Evolutionary conservation across 73 alveolate genomes (phyloP), one percentile per base, ranked within the genome.

Genomic region (Stentor roeselii): DNA sequence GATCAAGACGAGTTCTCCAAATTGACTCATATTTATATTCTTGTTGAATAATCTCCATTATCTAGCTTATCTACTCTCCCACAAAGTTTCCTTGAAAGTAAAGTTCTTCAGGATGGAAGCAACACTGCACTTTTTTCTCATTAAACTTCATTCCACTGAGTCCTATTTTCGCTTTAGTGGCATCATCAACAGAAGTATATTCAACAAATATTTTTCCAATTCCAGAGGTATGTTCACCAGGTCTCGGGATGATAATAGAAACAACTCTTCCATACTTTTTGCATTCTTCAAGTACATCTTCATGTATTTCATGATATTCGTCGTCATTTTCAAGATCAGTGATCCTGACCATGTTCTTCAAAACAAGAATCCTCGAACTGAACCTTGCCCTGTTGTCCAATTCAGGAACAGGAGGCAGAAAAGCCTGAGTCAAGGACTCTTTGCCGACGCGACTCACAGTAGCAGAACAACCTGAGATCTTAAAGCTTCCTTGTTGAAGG

Each of bases 241-340:
- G 98, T 78, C 95, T 86, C 27, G 99, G 99, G 37, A 96, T 94
- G 83, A 87, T 94, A 6, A 96, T 87, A 78, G 88, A 86, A 35
- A 87, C 86, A 11, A 96, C 96, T 42, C 92, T 90, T 3, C 98
- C 99, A 82, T 78, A 90, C 32, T 59, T 82, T 21, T 82, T 86
- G 59, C 95, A 92, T 84, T 92, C 93, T 83, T 94, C 96, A 78
- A 91, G 86, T 50, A 96, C 82, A 89, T 96, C 99, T 60, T 93
- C 94, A 36, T 90, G 84, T 36, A 92, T 76, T 60, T 96, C 98
- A 58, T 94, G 92, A 84, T 87, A 96, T 75, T 90, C 96, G 14
- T 89, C 90, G 60, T 92, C 95, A 84, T 90, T 90, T 11, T 86
- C 76, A 0, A 91, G 83, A 78, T 92, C 94, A 39, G 90, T 93